Conservation (phyloP, 352 stramenopile genomes). For the Phytophthora idaei region DNA sequence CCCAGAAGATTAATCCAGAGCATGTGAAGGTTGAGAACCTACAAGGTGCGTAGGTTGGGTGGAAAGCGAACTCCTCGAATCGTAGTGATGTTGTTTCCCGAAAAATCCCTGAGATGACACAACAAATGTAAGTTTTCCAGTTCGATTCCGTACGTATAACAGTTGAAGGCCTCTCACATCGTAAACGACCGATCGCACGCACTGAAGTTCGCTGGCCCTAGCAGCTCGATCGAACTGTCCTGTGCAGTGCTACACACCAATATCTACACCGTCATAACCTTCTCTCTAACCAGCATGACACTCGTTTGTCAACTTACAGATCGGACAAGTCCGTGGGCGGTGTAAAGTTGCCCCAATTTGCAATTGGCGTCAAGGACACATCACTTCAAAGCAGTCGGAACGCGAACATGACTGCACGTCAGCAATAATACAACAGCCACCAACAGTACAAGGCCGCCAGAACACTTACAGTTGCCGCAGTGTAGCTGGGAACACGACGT, state of each 20-base stretch:
- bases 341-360: conserved; percentile 28
- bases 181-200: conserved; percentile 34
- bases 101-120: conserved; percentile 29
- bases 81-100: conserved; percentile 29
- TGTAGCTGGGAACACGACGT: conserved; percentile 20
- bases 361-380: conserved; percentile 27
- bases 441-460: not conserved
- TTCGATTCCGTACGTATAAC: not conserved
- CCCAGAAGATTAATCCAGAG: not conserved
- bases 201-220: conserved; percentile 36
- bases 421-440: too few species aligned
- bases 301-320: conserved; percentile 25
- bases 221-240: conserved; percentile 20
- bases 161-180: conserved; percentile 19
- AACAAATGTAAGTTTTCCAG: not conserved
- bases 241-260: conserved; percentile 21
- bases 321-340: conserved; percentile 35
- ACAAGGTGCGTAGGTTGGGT: conserved; percentile 33
- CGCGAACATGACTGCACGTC: too few species aligned
- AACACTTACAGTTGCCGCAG: conserved; percentile 26
- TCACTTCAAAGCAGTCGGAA: conserved; percentile 18
- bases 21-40: not conserved
- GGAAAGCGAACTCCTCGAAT: conserved; percentile 40
- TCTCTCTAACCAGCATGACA: not conserved
- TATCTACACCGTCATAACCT: not conserved